Conservation (phyloP, 345 rosid genomes). For the Eucalyptus erythrocorys region DNA sequence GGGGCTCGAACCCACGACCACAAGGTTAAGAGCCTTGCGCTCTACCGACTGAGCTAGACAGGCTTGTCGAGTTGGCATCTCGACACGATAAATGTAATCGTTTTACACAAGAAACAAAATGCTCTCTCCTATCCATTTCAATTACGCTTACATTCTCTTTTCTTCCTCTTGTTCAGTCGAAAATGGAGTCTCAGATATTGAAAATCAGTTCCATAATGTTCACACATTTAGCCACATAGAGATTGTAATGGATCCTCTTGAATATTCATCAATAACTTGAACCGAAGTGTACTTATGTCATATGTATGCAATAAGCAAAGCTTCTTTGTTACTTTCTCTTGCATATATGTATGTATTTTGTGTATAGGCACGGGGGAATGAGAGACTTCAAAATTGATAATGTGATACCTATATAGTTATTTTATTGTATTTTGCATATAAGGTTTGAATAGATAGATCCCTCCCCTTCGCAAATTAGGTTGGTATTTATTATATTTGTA, state of each 20-base stretch:
- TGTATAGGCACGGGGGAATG: background rate
- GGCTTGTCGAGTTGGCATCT: fast-evolving
- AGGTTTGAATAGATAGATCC: background rate
- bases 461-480: background rate
- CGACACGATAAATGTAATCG: fast-evolving
- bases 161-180: background rate
- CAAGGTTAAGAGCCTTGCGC: constrained; percentile 20
- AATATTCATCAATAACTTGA: background rate
- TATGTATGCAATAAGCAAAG: background rate
- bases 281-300: background rate
- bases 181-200: background rate
- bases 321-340: background rate
- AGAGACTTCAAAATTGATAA: background rate
- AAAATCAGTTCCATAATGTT: background rate
- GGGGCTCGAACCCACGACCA: constrained; percentile 23
- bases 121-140: background rate
- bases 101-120: background rate
- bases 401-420: background rate
- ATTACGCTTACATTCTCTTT: background rate
- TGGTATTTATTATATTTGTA: no score
- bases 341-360: background rate
- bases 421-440: background rate
- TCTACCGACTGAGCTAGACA: constrained; percentile 14
- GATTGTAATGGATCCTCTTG: background rate
- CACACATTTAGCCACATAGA: background rate